Evolutionary conservation across 805 yeast species (phyloP).

Genomic region (Metschnikowia peoriensis): DNA sequence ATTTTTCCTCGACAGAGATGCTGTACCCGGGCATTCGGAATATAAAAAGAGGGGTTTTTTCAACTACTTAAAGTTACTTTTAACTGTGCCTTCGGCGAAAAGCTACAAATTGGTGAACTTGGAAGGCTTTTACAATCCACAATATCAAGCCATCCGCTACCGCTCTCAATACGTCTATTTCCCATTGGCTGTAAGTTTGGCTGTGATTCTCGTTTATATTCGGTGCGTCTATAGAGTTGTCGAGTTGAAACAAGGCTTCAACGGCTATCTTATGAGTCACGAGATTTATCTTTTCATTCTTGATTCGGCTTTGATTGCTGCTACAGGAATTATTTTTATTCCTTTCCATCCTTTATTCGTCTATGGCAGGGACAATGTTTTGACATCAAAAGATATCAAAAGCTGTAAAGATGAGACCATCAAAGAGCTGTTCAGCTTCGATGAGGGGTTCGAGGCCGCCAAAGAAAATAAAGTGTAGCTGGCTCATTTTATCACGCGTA

Average conservation of each 20-base stretch:
- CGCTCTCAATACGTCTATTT: slow-evolving; percentile 27
- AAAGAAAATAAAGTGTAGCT: too few species aligned
- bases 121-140: slow-evolving; percentile 31
- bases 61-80: slow-evolving; percentile 30
- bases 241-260: slow-evolving; percentile 38
- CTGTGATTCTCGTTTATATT: slow-evolving; percentile 34
- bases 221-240: slow-evolving; percentile 40
- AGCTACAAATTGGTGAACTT: slow-evolving; percentile 23
- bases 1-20: slow-evolving; percentile 26
- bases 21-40: slow-evolving; percentile 13
- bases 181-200: slow-evolving; percentile 34
- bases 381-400: slow-evolving; percentile 10
- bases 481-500: too few species aligned
- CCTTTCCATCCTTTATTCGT: slow-evolving; percentile 42
- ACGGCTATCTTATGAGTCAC: slow-evolving; percentile 34
- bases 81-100: slow-evolving; percentile 25
- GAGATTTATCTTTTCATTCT: slow-evolving; percentile 38
- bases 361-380: slow-evolving; percentile 26
- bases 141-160: slow-evolving; percentile 24
- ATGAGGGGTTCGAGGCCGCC: not conserved
- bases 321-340: slow-evolving; percentile 32
- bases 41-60: slow-evolving; percentile 6
- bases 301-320: slow-evolving; percentile 38
- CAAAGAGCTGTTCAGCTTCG: not conserved
- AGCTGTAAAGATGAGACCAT: not conserved